Evolutionary conservation across 2,329 filamentous ascomycete genomes (phyloP).

Genomic region (Neonectria coccinea): DNA sequence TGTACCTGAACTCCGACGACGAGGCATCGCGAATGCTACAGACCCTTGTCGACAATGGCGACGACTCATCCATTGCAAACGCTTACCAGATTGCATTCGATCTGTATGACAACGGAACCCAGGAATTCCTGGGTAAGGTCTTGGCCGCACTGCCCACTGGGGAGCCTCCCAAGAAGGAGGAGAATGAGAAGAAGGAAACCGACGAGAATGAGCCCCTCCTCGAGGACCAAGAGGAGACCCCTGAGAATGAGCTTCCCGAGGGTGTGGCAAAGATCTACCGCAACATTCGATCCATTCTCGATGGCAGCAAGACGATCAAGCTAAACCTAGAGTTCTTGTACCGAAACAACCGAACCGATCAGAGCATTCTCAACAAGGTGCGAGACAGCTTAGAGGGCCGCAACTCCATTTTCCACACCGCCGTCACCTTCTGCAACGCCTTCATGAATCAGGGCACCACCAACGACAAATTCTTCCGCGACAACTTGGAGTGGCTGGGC

Average conservation of each 20-base stretch:
- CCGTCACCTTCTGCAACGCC: constrained; percentile 96
- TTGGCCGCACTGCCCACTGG: constrained; percentile 79
- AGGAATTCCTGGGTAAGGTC: constrained; percentile 94
- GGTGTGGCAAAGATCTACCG: constrained; percentile 68
- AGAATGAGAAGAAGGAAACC: constrained; percentile 58
- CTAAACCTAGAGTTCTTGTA: constrained; percentile 97
- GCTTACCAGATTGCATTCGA: constrained; percentile 99
- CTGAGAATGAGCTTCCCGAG: constrained; percentile 66
- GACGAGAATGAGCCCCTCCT: constrained; percentile 63
- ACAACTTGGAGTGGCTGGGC: constrained; percentile 97
- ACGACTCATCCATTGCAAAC: constrained; percentile 81
- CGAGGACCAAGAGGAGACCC: constrained; percentile 62
- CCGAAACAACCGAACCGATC: constrained; percentile 92
- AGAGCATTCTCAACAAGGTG: constrained; percentile 94
- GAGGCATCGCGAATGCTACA: constrained; percentile 89
- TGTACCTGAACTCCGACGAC: constrained; percentile 92
- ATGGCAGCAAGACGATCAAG: constrained; percentile 93
- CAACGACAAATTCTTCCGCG: constrained; percentile 97
- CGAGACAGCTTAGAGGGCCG: constrained; percentile 94
- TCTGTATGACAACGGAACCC: constrained; percentile 97
- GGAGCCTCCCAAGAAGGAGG: constrained; percentile 56
- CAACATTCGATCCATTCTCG: constrained; percentile 76
- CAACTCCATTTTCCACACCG: constrained; percentile 98
- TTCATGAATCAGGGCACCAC: constrained; percentile 99
- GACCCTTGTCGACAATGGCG: constrained; percentile 82